phyloP scores from a whole-genome alignment of 2,329 filamentous ascomycete species.

The Aureobasidium sp. region DNA sequence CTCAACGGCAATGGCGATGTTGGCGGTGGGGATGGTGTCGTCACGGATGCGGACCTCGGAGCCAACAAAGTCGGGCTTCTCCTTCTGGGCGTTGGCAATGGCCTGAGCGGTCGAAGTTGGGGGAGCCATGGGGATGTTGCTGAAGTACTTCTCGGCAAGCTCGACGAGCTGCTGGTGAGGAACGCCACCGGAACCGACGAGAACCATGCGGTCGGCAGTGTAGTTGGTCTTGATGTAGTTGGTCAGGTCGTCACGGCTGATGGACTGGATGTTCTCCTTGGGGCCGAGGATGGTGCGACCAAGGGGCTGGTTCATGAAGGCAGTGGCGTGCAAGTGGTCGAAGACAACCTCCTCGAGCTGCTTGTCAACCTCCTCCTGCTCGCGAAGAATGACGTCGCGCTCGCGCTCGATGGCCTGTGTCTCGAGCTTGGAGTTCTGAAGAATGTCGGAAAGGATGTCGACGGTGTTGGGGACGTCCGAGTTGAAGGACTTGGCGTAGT shows the following conservation, averaged over 20 bases:
- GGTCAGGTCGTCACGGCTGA: constrained; percentile 80
- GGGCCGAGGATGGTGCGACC: constrained; percentile 97
- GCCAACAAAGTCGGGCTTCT: constrained; percentile 89
- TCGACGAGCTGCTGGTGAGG: constrained; percentile 91
- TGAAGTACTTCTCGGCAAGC: constrained; percentile 94
- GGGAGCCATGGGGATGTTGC: constrained; percentile 66
- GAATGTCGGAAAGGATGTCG: constrained; percentile 97
- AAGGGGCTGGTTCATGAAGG: constrained; percentile 91
- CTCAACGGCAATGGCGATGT: constrained; percentile 97
- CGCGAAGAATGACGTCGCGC: constrained; percentile 95
- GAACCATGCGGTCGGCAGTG: constrained; percentile 98
- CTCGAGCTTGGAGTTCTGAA: constrained; percentile 99
- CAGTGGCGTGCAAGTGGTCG: constrained; percentile 96
- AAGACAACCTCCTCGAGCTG: constrained; percentile 99
- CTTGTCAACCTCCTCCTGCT: constrained; percentile 99
- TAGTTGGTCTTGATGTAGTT: constrained; percentile 99
- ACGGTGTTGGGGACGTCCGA: constrained; percentile 92
- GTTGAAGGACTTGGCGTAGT: constrained; percentile 99
- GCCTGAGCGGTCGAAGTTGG: constrained; percentile 66
- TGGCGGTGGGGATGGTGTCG: constrained; percentile 90
- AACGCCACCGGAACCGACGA: constrained; percentile 89
- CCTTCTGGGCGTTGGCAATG: constrained; percentile 68
- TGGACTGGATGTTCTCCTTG: constrained; percentile 96
- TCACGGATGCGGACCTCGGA: constrained; percentile 94
- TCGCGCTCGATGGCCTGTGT: constrained; percentile 87